These are phyloP conservation scores for Trichoderma sp. DNA, from an alignment of 2,329 filamentous ascomycete genomes.

Conservation along the genomic window DNA sequence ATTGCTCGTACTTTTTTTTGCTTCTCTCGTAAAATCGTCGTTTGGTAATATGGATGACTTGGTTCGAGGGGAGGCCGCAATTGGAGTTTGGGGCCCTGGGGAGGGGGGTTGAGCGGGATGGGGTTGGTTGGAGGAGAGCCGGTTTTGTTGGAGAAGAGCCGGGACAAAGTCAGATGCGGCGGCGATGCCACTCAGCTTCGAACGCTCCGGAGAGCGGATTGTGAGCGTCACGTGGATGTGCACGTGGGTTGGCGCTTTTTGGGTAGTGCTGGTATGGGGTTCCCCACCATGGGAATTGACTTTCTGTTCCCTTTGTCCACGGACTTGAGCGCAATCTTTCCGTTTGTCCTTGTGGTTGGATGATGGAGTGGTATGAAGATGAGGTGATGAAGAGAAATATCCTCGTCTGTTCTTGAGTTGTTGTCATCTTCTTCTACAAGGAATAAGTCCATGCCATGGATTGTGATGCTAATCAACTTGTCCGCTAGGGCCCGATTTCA, in stretches of 20 bases:
- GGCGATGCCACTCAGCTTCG: slow-evolving; percentile 17
- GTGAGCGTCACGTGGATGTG: slow-evolving; percentile 14
- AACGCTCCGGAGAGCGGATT: slow-evolving; percentile 25
- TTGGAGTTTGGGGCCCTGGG: slow-evolving; percentile 32
- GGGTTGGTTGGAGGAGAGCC: not conserved
- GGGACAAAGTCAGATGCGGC: slow-evolving; percentile 23
- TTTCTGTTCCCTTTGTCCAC: not conserved
- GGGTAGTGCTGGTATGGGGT: not conserved
- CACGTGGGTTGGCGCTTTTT: not conserved
- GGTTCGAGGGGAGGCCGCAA: slow-evolving; percentile 33
- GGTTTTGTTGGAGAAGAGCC: slow-evolving; percentile 4
- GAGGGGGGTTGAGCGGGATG: not conserved
- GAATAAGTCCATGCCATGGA: not conserved
- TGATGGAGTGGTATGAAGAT: not conserved
- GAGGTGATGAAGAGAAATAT: no score
- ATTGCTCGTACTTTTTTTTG: slow-evolving; percentile 12
- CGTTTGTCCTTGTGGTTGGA: not conserved
- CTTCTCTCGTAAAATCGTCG: slow-evolving; percentile 24
- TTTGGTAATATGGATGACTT: slow-evolving; percentile 26
- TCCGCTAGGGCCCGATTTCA: no score
- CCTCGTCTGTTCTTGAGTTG: fast-evolving
- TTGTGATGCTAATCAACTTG: no score
- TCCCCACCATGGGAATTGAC: slow-evolving; percentile 18
- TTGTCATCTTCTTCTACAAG: not conserved
- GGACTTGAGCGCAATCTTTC: not conserved